Conservation (phyloP, 345 rosid genomes). For the Boechera retrofracta region DNA sequence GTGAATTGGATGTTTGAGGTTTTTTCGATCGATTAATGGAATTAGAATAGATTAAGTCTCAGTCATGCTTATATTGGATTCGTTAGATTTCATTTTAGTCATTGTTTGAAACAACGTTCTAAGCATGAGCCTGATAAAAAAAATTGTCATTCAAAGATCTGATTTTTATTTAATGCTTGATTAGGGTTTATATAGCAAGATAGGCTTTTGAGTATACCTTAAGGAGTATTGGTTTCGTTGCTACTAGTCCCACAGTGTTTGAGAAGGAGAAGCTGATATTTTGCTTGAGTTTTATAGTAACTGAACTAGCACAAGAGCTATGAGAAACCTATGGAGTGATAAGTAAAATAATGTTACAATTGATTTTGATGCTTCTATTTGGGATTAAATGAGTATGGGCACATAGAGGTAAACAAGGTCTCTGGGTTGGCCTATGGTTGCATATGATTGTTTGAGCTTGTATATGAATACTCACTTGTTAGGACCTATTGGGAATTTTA, state of each 20-base stretch:
- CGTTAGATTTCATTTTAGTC: background rate
- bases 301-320: background rate
- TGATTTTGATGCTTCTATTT: background rate
- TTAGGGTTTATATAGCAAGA: background rate
- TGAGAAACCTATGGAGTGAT: background rate
- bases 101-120: background rate
- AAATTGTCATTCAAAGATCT: background rate
- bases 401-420: background rate
- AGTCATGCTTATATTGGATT: background rate
- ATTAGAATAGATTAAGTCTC: background rate
- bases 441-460: slow-evolving; percentile 15
- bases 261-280: background rate
- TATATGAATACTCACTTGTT: slow-evolving; percentile 2
- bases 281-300: background rate
- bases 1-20: background rate
- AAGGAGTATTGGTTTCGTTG: background rate
- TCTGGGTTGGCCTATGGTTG: slow-evolving; percentile 4
- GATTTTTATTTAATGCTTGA: background rate
- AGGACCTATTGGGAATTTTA: background rate
- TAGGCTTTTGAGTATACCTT: background rate
- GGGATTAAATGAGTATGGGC: background rate
- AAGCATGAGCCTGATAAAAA: background rate
- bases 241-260: background rate
- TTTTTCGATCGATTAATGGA: background rate
- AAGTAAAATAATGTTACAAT: background rate